phyloP scores from a whole-genome alignment of 1,284 basidiomycete genomes.

The Ceratobasidium sp. region DNA sequence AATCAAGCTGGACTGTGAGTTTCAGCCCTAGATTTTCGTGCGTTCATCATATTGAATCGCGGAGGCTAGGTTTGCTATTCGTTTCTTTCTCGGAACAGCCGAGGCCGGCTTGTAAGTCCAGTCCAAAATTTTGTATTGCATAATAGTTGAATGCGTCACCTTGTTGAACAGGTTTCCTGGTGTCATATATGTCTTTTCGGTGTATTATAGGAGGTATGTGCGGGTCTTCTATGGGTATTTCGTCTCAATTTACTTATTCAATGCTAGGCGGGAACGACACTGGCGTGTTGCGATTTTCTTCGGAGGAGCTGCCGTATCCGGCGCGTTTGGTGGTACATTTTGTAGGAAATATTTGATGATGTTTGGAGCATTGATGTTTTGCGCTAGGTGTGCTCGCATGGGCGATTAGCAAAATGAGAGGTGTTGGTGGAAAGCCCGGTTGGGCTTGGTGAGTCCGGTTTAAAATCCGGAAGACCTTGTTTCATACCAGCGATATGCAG shows the following conservation, averaged over 20 bases:
- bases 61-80: conserved; percentile 25
- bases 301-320: conserved; percentile 67
- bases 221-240: background rate
- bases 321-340: conserved; percentile 67
- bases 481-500: too few species aligned
- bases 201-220: conserved; percentile 68
- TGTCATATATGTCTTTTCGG: conserved; percentile 71
- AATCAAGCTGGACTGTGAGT: conserved; percentile 70
- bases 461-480: too few species aligned
- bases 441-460: conserved; percentile 65
- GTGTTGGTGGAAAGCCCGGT: conserved; percentile 66
- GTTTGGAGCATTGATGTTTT: conserved; percentile 33
- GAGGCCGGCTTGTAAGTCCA: conserved; percentile 64
- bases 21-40: conserved; percentile 64
- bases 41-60: background rate
- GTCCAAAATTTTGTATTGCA: too few species aligned
- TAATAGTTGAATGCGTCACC: too few species aligned
- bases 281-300: conserved; percentile 74
- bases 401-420: conserved; percentile 70
- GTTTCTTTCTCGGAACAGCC: conserved; percentile 62
- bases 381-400: conserved; percentile 64
- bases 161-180: conserved; percentile 65
- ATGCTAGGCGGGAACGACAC: conserved; percentile 66
- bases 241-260: background rate
- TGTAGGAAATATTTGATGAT: background rate